Evolutionary conservation across 2,329 filamentous ascomycete genomes (phyloP), one percentile per base, ranked within the genome.

Genomic region (Aureobasidium sp.): DNA sequence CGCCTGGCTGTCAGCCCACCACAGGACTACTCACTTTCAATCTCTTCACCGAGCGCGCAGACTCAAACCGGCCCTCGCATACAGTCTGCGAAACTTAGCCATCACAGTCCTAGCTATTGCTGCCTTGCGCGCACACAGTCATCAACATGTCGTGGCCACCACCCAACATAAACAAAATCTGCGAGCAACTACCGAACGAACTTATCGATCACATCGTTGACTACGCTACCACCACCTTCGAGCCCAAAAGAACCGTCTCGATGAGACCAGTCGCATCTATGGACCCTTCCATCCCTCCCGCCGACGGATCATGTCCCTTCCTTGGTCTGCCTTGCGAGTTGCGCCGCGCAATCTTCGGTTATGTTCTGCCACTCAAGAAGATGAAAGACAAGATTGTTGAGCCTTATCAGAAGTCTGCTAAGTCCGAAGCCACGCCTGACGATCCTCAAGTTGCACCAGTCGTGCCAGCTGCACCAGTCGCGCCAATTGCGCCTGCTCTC

Each of bases 261-360:
- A 47, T 23, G 27, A 13, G 20, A 15, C 16, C 40, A 13, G 45
- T 40, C 23, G 29, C 58, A 4, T 61, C 58, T n/a, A 50, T 27
- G 27, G 33, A 50, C 23, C 31, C 58, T 29, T 50, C 33, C 4
- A 50, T 50, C 2, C 40, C 66, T 11, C 66, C 54, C 18, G 15
- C 18, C 15, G 33, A 65, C 31, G 61, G 58, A 15, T 38, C 31
- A 20, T 67, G 31, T 18, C 56, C 47, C 6, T 53, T 67, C 23
- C 56, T 67, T 3, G 18, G 10, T 4, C 15, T 58, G 16, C 63
- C 66, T 29, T 9, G 42, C 33, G 66, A 67, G 27, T 23, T 66
- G 25, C 55, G 64, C 48, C 66, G 56, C n/a, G 3, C 27, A 5
- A 67, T 67, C 18, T 59, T 66, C 43, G 20, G 23, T 40, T 42